Conservation (phyloP, 2,329 filamentous ascomycete species). For the Fusarium palustre region DNA sequence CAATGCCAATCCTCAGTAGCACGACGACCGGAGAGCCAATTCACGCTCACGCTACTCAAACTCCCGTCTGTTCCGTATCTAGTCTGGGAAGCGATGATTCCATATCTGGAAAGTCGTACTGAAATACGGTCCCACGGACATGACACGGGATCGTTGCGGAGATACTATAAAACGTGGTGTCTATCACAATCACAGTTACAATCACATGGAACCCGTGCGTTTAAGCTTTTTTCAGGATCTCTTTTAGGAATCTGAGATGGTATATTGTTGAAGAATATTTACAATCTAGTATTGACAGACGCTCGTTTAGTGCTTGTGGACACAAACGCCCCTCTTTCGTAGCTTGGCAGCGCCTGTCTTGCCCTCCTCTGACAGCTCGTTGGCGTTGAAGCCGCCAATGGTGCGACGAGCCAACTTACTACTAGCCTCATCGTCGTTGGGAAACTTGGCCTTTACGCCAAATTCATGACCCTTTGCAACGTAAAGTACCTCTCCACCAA, state of each 20-base stretch:
- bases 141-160: not conserved
- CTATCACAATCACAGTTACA: not conserved
- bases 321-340: conserved; percentile 36
- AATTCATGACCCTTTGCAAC: conserved; percentile 43
- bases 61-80: not conserved
- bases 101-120: not conserved
- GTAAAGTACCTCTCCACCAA: conserved; percentile 46
- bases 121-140: not conserved
- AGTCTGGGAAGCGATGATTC: not conserved
- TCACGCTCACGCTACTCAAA: too few species aligned
- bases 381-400: conserved; percentile 35
- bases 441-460: conserved; percentile 43
- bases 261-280: not conserved
- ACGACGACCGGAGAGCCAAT: not conserved
- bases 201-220: not conserved
- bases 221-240: not conserved
- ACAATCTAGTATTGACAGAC: not conserved
- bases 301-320: conserved; percentile 31
- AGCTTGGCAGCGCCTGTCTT: conserved; percentile 22
- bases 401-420: conserved; percentile 32
- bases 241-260: not conserved
- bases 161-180: not conserved
- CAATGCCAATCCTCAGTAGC: not conserved
- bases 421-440: conserved; percentile 36
- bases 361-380: conserved; percentile 23